phyloP scores from a whole-genome alignment of 495 filamentous ascomycete species.

The Tuber indicum region DNA sequence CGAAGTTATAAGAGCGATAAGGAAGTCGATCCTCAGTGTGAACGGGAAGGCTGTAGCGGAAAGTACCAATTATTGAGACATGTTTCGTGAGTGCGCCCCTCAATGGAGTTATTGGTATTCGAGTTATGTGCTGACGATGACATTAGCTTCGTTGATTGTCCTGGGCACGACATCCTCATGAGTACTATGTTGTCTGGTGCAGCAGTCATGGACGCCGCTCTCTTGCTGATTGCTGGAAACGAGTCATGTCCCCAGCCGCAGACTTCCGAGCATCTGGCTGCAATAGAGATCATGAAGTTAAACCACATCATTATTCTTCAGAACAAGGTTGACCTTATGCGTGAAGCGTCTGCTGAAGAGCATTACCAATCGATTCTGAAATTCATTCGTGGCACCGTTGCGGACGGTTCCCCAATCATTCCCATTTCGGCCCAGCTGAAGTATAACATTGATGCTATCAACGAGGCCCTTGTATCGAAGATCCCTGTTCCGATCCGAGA shows the following conservation, averaged over 20 bases:
- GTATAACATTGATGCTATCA: slow-evolving; percentile 98
- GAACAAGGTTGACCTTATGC: slow-evolving; percentile 98
- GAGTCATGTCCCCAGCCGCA: slow-evolving; percentile 99
- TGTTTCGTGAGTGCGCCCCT: slow-evolving; percentile 63
- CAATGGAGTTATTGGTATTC: slow-evolving; percentile 1
- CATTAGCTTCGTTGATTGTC: slow-evolving; percentile 88
- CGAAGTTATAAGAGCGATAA: slow-evolving; percentile 97
- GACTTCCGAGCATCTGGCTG: slow-evolving; percentile 95
- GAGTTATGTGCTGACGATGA: slow-evolving; percentile 24
- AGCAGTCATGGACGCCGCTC: slow-evolving; percentile 97
- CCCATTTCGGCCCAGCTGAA: slow-evolving; percentile 98
- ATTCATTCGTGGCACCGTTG: slow-evolving; percentile 95
- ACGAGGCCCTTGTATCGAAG: slow-evolving; percentile 83
- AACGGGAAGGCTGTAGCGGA: slow-evolving; percentile 81
- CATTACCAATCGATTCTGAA: slow-evolving; percentile 95
- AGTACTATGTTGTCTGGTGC: slow-evolving; percentile 99
- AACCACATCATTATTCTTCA: slow-evolving; percentile 98
- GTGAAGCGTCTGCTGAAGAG: slow-evolving; percentile 80
- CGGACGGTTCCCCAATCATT: slow-evolving; percentile 91
- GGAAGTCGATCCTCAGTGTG: slow-evolving; percentile 90
- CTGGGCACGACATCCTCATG: slow-evolving; percentile 99
- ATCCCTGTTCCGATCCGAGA: slow-evolving; percentile 87
- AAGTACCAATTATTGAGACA: slow-evolving; percentile 78
- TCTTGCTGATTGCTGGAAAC: slow-evolving; percentile 95
- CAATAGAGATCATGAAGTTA: slow-evolving; percentile 98